Evolutionary conservation across 768 basidiomycete species (phyloP), one percentile per base, ranked within the genome.

Genomic region (Mrakia hoshinonis): DNA sequence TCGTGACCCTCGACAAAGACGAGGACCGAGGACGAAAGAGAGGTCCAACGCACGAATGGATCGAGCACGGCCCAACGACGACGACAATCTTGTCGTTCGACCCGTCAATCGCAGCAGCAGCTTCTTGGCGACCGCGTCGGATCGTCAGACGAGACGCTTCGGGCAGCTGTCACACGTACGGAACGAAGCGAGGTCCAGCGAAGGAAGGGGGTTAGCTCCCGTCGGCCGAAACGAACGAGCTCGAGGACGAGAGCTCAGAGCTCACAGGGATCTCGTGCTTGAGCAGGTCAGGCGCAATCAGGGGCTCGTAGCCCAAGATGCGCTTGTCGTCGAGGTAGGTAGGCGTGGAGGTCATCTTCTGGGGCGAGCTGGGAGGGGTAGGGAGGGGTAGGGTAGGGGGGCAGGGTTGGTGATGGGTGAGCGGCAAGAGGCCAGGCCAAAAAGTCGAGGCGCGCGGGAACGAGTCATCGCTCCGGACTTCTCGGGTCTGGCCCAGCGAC

Each of bases 61-160:
- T 96, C 0, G 91, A 92, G 82, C 95, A 98, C 31, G 95, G 95
- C 3, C 95, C 95, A 74, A 97, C 89, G 76, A 98, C 84, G 77
- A 97, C 92, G 52, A 98, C 83, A 2, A 98, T 74, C 58, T 92
- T 86, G 74, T 91, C 88, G 75, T 94, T 93, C 48, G 86, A 85
- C 29, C 93, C 92, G 0, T 89, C 86, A 39, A 93, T 83, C 75
- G 95, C 86, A 70, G 86, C 83, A 0, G 92, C 90, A 0, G 91
- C 85, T 73, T 84, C 83, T 82, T 86, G 88, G 74, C 95, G 88
- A 4, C 92, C 88, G 22, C 84, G 79, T 3, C 90, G 87, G 79
- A 96, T 89, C 24, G 89, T 92, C 75, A 77, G 84, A 75, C 86
- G 85, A 0, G 92, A 89, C 58, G 43, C 70, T 51, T 49, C 64